Conservation (phyloP, 2,329 filamentous ascomycete species). For the Aspergillus chevalieri region DNA sequence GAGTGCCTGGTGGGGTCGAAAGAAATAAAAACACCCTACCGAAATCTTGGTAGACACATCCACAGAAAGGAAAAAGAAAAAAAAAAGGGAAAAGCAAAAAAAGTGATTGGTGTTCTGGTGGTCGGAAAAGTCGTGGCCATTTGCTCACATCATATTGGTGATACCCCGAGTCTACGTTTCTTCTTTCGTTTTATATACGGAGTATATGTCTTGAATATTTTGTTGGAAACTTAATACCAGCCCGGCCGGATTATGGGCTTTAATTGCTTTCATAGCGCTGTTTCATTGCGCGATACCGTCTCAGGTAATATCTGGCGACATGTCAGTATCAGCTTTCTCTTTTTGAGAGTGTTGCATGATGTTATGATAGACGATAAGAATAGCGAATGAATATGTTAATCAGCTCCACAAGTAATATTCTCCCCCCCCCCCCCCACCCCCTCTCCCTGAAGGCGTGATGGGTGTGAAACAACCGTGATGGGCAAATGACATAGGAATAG, state of each 20-base stretch:
- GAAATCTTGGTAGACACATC: not conserved
- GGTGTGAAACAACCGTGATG: not conserved
- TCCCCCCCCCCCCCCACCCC: too few relatives aligned
- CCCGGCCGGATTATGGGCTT: slow-evolving; percentile 11
- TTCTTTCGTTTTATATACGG: slow-evolving; percentile 14
- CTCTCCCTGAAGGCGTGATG: not conserved
- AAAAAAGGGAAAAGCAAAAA: slow-evolving; percentile 10
- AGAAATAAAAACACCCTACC: slow-evolving; percentile 34
- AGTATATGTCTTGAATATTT: slow-evolving; percentile 15
- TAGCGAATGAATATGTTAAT: not conserved
- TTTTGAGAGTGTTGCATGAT: slow-evolving; percentile 2
- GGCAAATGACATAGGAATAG: not conserved
- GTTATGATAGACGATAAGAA: slow-evolving; percentile 3
- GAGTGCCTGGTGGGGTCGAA: slow-evolving; percentile 60
- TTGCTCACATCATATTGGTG: slow-evolving; percentile 33
- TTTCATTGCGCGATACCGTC: slow-evolving; percentile 77
- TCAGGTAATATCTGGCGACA: slow-evolving; percentile 71
- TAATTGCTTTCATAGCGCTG: slow-evolving; percentile 62
- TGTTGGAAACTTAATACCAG: slow-evolving; percentile 3
- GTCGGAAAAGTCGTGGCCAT: slow-evolving; percentile 21
- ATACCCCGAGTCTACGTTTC: slow-evolving; percentile 27
- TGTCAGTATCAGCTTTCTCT: slow-evolving; percentile 17
- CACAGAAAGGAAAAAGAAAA: not conserved
- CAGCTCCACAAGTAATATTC: slow-evolving; percentile 1
- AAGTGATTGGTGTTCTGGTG: slow-evolving; percentile 25